Conservation (phyloP, 2,329 filamentous ascomycete species). For the Pseudogymnoascus verrucosus region DNA sequence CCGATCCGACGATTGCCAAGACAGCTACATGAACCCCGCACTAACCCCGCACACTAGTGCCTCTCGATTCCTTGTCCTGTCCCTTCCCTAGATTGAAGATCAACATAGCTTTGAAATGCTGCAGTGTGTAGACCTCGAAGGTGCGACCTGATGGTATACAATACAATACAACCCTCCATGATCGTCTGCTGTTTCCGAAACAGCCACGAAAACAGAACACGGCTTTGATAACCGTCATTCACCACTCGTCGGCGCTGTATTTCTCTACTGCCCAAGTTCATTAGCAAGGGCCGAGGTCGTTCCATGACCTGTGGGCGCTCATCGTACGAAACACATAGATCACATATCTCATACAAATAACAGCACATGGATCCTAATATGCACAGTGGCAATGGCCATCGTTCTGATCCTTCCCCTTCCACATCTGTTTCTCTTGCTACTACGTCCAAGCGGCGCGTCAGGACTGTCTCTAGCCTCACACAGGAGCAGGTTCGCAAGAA, state of each 20-base stretch:
- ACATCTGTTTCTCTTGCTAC: neutral
- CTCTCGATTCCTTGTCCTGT: neutral
- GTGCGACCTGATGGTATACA: neutral
- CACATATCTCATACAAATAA: neutral
- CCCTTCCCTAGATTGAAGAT: neutral
- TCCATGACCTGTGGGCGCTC: neutral
- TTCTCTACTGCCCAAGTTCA: neutral
- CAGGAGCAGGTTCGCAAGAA: conserved; percentile 9
- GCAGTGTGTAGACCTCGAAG: neutral
- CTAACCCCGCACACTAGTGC: neutral
- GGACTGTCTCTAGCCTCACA: neutral
- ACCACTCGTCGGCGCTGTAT: neutral
- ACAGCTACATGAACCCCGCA: neutral
- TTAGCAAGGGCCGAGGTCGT: neutral
- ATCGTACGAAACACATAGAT: neutral
- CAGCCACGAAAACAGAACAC: neutral
- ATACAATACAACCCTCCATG: neutral
- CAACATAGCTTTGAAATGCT: neutral
- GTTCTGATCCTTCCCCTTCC: neutral
- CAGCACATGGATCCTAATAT: neutral
- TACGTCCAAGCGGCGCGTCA: neutral
- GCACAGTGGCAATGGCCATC: neutral
- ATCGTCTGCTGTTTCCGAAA: neutral
- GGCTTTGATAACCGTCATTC: neutral
- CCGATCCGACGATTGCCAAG: neutral